phyloP scores from a whole-genome alignment of 169 alveolate genomes.

The Cytauxzoon felis region DNA sequence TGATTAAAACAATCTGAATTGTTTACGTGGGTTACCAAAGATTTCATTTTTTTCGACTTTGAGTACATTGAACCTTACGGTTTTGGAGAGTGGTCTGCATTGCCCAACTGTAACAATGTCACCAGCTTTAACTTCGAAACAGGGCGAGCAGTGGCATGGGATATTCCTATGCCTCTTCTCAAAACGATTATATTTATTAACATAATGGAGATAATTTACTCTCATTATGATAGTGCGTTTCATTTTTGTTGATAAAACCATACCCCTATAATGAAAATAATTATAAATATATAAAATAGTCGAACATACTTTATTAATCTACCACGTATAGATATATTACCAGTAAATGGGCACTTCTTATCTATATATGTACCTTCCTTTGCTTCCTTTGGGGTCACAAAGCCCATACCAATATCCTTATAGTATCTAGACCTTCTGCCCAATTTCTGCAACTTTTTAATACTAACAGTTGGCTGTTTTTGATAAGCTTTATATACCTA shows the following conservation, averaged over 20 bases:
- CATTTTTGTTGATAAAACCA: slow-evolving; percentile 98
- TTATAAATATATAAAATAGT: slow-evolving; percentile 9
- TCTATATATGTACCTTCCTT: slow-evolving; percentile 96
- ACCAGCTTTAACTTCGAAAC: slow-evolving; percentile 96
- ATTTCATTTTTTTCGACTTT: slow-evolving; percentile 96
- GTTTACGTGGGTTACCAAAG: slow-evolving; percentile 97
- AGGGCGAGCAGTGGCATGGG: slow-evolving; percentile 97
- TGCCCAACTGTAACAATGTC: slow-evolving; percentile 98
- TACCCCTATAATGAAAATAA: slow-evolving; percentile 84
- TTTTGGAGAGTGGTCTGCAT: slow-evolving; percentile 99
- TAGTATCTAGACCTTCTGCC: slow-evolving; percentile 86
- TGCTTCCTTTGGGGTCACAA: slow-evolving; percentile 97
- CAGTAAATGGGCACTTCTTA: slow-evolving; percentile 99
- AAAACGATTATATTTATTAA: slow-evolving; percentile 95
- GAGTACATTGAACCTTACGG: slow-evolving; percentile 97
- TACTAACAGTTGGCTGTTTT: slow-evolving; percentile 60
- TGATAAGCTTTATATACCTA: slow-evolving; percentile 62
- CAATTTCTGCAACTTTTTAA: slow-evolving; percentile 41
- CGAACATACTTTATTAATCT: slow-evolving; percentile 86
- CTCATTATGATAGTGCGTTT: slow-evolving; percentile 96
- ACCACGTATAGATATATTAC: slow-evolving; percentile 97
- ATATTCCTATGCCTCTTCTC: slow-evolving; percentile 98
- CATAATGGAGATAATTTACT: slow-evolving; percentile 97
- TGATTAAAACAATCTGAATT: slow-evolving; percentile 91
- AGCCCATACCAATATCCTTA: slow-evolving; percentile 97